Evolutionary conservation across 1,284 basidiomycete genomes (phyloP), one percentile per base, ranked within the genome.

Genomic region (Boletus calvinii): DNA sequence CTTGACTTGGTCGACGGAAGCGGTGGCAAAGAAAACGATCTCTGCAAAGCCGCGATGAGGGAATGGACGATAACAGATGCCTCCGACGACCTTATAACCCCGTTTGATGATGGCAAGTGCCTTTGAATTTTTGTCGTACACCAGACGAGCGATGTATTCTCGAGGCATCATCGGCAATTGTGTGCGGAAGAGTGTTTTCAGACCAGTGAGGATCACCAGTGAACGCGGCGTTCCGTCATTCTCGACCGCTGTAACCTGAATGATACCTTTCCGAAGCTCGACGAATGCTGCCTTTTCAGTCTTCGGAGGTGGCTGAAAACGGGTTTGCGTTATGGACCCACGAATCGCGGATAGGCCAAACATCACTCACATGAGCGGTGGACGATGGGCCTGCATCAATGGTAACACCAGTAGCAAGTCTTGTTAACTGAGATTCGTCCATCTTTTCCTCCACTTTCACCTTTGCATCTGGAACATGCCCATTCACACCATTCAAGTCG

Each of bases 131-230:
- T 81, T 78, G 68, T 99, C 96, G 58, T 94, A 92, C 0, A 99
- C 96, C 13, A 99, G 80, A 34, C 97, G 84, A 1, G 97, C 93
- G 59, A 99, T 99, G 65, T 99, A 99, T 69, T 99, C 97, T 64
- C 94, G 79, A 18, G 97, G 97, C 97, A 99, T 99, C 73, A 98
- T 98, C 8, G 97, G 97, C 6, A 99, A 74, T 70, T 99, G 97
- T 59, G 93, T 92, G 69, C 98, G 96, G 66, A 99, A 99, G 22
- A 99, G 84, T 22, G 94, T 96, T 74, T 98, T 99, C 55, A 98
- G 78, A 11, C 94, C 94, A 1, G 94, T 94, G 43, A 98, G 79
- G 49, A 99, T 85, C 52, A 98, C 85, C 36, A 90, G 76, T 1
- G 88, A 88, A 24, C 84, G 81, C 1, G 92, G 86, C 40, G 83